Base-by-base conservation (phyloP, 768 basidiomycete species). In the Lentinula raphanica region DNA sequence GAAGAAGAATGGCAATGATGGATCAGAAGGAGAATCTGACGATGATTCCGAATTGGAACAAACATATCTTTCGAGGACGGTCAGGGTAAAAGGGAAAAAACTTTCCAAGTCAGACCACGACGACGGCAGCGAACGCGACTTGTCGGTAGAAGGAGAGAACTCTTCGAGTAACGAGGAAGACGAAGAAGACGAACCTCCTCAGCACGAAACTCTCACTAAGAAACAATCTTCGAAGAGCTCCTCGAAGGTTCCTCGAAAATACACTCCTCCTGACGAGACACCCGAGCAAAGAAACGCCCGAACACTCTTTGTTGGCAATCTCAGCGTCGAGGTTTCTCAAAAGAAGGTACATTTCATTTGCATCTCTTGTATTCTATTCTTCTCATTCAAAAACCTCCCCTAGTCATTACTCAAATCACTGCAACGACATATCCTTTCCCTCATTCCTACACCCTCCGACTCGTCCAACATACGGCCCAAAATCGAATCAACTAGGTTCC, bases 401-500 rank as follows among this genome's bases (percentile, higher is more conserved):
- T 60, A 97, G 94, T 78, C 88, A 9, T 66, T 85, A 19, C 81
- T 85, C 62, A 94, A 93, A 68, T 82, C 86, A 62, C 75, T 98
- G 28, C 85, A 85, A 60, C 79, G 82, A 27, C 90, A 95, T 68
- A 79, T 98, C 60, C 76, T 93, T 23, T 73, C 86, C 1, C 79
- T 83, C 60, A 78, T 91, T 13, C 86, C 90, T 3, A 71, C 78
- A 0, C 85, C 91, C 2, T 32, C 40, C 27, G 46, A 38, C 25
- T 35, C 28, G 19, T 49, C 56, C 35, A 44, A 44, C 39, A 17
- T 28, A 29, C 35, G 38, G 36, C 56, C 56, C 54, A 92, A 90
- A 74, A 87, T 97, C 62, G 96, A 98, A 67, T 94, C 94, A 4
- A 81, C 85, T 25, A 92, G 96, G 42, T 97, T 96, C 78, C 92